Conservation (phyloP, 495 filamentous ascomycete genomes). For the Pyronema omphalodes region DNA sequence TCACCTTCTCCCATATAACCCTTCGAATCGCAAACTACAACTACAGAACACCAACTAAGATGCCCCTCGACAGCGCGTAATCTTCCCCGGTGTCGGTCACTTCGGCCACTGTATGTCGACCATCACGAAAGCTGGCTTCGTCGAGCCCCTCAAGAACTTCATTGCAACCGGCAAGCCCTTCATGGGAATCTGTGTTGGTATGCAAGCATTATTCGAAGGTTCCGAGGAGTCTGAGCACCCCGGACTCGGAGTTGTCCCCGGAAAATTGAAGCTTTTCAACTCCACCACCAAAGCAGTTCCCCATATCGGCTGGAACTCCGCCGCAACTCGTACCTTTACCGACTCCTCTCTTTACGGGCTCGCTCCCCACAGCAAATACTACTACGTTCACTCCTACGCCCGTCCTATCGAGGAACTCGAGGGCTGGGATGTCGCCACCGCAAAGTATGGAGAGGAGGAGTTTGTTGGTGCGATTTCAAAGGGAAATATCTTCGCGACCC, state of each 20-base stretch:
- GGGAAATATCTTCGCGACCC: slow-evolving; percentile 71
- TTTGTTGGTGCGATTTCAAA: slow-evolving; percentile 83
- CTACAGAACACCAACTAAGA: slow-evolving; percentile 34
- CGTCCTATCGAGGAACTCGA: slow-evolving; percentile 61
- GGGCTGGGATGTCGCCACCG: slow-evolving; percentile 80
- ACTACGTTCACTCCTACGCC: slow-evolving; percentile 94
- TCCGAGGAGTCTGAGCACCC: slow-evolving; percentile 57
- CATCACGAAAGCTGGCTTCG: slow-evolving; percentile 57
- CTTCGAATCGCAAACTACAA: neutral
- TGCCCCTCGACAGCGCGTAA: slow-evolving; percentile 30
- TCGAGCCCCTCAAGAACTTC: slow-evolving; percentile 59
- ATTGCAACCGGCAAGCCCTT: slow-evolving; percentile 82
- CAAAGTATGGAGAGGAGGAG: slow-evolving; percentile 67
- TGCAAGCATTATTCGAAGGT: slow-evolving; percentile 74
- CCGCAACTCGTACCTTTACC: slow-evolving; percentile 30
- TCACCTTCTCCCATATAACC: neutral
- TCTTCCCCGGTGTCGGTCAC: slow-evolving; percentile 89
- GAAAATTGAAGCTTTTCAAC: slow-evolving; percentile 55
- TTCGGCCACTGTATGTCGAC: slow-evolving; percentile 89
- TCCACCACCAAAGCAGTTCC: slow-evolving; percentile 69
- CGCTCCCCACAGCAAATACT: slow-evolving; percentile 71
- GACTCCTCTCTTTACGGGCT: slow-evolving; percentile 47
- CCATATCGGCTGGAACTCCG: slow-evolving; percentile 96
- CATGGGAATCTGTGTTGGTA: slow-evolving; percentile 91
- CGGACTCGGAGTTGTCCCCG: slow-evolving; percentile 58